Base-by-base conservation (phyloP, 805 yeast genomes). In the Barnettozyma siamensis region DNA sequence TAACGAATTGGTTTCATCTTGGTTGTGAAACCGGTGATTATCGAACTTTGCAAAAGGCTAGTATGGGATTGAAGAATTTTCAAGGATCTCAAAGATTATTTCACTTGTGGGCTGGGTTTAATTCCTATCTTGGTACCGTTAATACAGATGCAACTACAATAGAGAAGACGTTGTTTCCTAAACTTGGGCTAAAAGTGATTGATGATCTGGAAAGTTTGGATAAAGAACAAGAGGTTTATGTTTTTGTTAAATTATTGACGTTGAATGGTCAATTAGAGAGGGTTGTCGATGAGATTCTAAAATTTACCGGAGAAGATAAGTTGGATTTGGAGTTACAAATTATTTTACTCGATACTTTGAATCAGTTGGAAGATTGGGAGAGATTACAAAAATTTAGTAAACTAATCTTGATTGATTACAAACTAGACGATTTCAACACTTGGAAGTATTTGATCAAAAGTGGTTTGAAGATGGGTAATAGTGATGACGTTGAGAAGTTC, bases 341-440 rank as follows among this genome's bases (percentile, higher is more conserved):
- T 27, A 60, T 76, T 17, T 69, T 75, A 44, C 51, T 81, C 15
- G 75, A 74, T 2, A 63, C 72, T 2, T 63, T 85, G 30, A 59
- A 65, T 7, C 51, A 60, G 13, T 26, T 60, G 7, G 63, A 70
- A 39, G 49, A 67, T 3, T 78, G 78, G 75, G 62, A 63, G 0
- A 45, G 53, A 11, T 59, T 87, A 12, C 66, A 53, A 46, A 58
- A 66, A 0, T 63, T 64, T 44, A 62, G 78, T 35, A 32, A 55
- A 5, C 44, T 52, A 4, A 66, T 76, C 12, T 57, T 88, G 27
- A 63, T 70, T 15, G 65, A 62, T 4, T 62, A 71, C 19, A 58
- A 67, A 9, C 72, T 83, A 41, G 88, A 89, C 58, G 95, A 88
- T 58, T 89, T 77, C 68, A 74, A 76, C 42, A 76, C 88, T 30